Base-by-base conservation (phyloP, 1,284 basidiomycete genomes). In the Papiliotrema fonsecae region DNA sequence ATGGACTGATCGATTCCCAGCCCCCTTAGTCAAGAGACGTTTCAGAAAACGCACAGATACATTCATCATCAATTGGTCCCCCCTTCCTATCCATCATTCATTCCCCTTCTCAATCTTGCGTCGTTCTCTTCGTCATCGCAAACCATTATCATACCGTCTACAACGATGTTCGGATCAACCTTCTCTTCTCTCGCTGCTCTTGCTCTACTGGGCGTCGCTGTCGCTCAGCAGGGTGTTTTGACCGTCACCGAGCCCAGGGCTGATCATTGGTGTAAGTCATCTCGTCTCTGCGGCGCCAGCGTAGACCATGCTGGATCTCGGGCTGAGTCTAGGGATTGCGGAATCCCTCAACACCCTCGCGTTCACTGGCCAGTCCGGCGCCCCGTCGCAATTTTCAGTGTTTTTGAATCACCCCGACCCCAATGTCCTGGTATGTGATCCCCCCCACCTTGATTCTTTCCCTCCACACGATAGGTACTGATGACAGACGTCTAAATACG, bases 341-440 rank as follows among this genome's bases (percentile, higher is more conserved):
- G 46, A 69, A 40, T 56, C 52, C 25, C 31, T 56, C 42, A 69
- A 69, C 49, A 69, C 64, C 5, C 51, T 72, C 36, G 56, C 54
- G 16, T 73, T 69, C 69, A 49, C 52, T 10, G 59, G 45, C 22
- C 36, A 49, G 18, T 30, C 37, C 10, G 55, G 55, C 13, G 54
- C 53, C 22, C 36, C 48, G 3, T 54, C 59, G 24, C 32, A 47
- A 27, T 70, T 70, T 52, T 61, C 62, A 18, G 60, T 66, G 32
- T 69, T 65, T 51, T 52, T 72, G 39, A 46, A 47, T 42, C 65
- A 71, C 50, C 55, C 64, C 10, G 57, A 71, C 45, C 38, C 51
- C 11, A 57, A 50, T 35, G 44, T 71, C 6, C 58, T 73, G 34
- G 63, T 65, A 37, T 47, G 61, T 57, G 19, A n/a, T 16, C 7